Evolutionary conservation across 352 stramenopile species (phyloP).

Genomic region (Phytopythium ostracodes): DNA sequence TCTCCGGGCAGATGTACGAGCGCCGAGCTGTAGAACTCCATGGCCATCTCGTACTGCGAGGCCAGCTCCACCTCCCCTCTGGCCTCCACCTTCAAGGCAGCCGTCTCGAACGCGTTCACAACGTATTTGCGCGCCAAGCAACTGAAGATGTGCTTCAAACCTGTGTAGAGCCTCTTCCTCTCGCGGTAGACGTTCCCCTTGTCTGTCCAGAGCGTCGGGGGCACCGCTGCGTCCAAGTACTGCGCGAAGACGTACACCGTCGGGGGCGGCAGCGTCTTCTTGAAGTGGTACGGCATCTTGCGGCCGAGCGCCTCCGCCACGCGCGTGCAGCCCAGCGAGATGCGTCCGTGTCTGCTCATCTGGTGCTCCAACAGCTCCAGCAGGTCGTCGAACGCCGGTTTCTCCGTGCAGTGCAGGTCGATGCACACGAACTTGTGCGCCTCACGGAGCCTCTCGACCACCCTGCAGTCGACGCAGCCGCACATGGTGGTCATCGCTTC

Average conservation of each 20-base stretch:
- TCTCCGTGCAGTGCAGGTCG: conserved; percentile 2
- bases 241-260: conserved; percentile 60
- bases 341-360: conserved; percentile 34
- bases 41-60: conserved; percentile 44
- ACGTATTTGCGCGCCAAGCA: conserved; percentile 7
- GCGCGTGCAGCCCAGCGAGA: conserved; percentile 33
- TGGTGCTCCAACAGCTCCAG: conserved; percentile 58
- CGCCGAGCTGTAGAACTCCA: conserved; percentile 58
- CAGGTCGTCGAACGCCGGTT: conserved; percentile 24
- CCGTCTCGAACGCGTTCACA: conserved; percentile 29
- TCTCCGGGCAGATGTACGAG: conserved; percentile 30
- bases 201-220: conserved; percentile 35
- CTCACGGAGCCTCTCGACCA: conserved; percentile 2
- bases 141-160: neutral
- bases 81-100: conserved; percentile 33
- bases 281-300: conserved; percentile 30
- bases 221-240: conserved; percentile 22
- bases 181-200: neutral
- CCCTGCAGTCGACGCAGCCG: conserved; percentile 9
- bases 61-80: conserved; percentile 36
- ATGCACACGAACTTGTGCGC: conserved; percentile 22
- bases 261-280: conserved; percentile 25
- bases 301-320: conserved; percentile 33
- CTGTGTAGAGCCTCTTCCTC: neutral
- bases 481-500: conserved; percentile 1